Conservation (phyloP, 202 grass and related monocot genomes). For the Alloteropsis angusta region DNA sequence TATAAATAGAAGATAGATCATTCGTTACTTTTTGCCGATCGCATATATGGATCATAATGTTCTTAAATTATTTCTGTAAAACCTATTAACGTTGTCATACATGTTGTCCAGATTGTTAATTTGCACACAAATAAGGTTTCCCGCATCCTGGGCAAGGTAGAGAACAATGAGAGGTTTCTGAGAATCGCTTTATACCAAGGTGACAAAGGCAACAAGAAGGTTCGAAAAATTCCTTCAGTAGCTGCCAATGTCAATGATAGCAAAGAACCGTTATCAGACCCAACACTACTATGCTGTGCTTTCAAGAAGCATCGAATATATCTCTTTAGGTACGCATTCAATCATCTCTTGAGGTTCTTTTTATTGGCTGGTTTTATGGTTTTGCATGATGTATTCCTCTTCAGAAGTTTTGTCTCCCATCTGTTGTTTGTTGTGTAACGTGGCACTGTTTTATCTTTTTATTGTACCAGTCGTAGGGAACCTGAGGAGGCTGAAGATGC, state of each 20-base stretch:
- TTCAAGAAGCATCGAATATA: slow-evolving; percentile 99
- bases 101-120: slow-evolving; percentile 62
- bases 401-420: not conserved
- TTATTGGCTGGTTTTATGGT: slow-evolving; percentile 5
- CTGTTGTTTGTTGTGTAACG: not conserved
- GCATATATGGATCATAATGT: not conserved
- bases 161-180: slow-evolving; percentile 95
- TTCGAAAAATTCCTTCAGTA: slow-evolving; percentile 75
- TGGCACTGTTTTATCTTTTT: not conserved
- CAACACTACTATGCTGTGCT: slow-evolving; percentile 84
- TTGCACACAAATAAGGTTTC: slow-evolving; percentile 96
- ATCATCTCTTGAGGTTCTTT: not conserved
- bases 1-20: not conserved
- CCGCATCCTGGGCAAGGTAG: slow-evolving; percentile 87
- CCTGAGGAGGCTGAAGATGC: slow-evolving; percentile 98
- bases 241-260: slow-evolving; percentile 83
- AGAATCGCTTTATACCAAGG: slow-evolving; percentile 96
- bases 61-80: slow-evolving; percentile 7
- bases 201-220: slow-evolving; percentile 90
- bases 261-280: slow-evolving; percentile 86
- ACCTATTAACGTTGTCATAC: not conserved
- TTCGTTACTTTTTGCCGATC: not conserved
- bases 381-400: slow-evolving; percentile 1
- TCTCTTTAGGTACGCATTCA: slow-evolving; percentile 70
- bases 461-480: slow-evolving; percentile 59